phyloP scores from a whole-genome alignment of 805 yeast species.

The Lachancea sp. region DNA sequence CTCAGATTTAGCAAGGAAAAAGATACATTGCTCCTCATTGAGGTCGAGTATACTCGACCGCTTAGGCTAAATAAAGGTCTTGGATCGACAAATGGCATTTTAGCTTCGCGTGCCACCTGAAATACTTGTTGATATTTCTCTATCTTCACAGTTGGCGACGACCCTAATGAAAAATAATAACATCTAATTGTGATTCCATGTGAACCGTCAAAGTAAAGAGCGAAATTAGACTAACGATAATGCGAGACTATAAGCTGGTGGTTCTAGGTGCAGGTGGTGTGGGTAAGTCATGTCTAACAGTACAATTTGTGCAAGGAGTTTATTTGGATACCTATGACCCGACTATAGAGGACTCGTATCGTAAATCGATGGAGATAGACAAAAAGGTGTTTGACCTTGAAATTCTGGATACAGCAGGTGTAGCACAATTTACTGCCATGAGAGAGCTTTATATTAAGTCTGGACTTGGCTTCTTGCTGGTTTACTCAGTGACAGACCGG shows the following conservation, averaged over 20 bases:
- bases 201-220: not conserved
- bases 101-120: too few species aligned
- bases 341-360: conserved; percentile 92
- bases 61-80: too few species aligned
- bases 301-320: conserved; percentile 84
- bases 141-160: too few species aligned
- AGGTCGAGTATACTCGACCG: not conserved
- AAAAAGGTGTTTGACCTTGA: conserved; percentile 83
- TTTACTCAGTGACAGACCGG: conserved; percentile 75
- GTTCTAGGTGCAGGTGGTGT: conserved; percentile 97
- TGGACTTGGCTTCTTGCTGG: conserved; percentile 85
- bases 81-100: too few species aligned
- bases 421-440: conserved; percentile 95
- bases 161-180: too few species aligned
- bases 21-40: not conserved
- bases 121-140: too few species aligned
- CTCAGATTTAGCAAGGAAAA: not conserved
- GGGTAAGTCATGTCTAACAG: conserved; percentile 90
- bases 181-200: too few species aligned
- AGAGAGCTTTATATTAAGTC: conserved; percentile 80
- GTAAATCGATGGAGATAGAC: conserved; percentile 83
- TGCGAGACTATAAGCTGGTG: conserved; percentile 77
- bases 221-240: too few species aligned
- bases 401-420: conserved; percentile 87
- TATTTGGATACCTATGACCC: conserved; percentile 93